Conservation (phyloP, 192 early-diverging fungal genomes). For the Coemansia sp. region DNA sequence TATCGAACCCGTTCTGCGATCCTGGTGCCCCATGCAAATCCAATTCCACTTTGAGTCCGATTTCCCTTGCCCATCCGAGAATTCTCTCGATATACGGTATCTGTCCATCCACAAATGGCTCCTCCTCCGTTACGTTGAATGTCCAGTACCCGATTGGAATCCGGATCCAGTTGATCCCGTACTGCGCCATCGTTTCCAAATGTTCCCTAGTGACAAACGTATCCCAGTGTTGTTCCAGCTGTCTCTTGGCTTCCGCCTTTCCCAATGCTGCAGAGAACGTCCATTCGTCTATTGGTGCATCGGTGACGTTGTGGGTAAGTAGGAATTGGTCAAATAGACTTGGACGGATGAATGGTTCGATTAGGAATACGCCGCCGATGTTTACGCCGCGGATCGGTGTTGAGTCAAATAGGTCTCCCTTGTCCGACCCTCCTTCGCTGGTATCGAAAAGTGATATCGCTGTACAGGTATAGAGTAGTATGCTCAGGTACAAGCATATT, state of each 20-base stretch:
- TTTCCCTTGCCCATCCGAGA: constrained; percentile 55
- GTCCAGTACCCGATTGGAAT: constrained; percentile 65
- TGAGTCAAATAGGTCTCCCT: not conserved
- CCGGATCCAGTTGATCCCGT: constrained; percentile 57
- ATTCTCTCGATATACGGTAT: constrained; percentile 56
- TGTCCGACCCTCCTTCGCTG: not conserved
- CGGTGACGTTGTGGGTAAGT: constrained; percentile 6
- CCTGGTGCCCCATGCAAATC: constrained; percentile 62
- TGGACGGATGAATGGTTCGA: constrained; percentile 60
- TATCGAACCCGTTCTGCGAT: constrained; percentile 63
- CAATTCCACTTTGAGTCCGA: constrained; percentile 56
- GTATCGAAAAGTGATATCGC: not conserved
- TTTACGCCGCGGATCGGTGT: constrained; percentile 57
- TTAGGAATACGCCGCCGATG: constrained; percentile 59
- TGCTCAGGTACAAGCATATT: not conserved
- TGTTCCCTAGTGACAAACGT: constrained; percentile 58
- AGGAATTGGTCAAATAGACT: constrained; percentile 54
- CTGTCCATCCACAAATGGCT: constrained; percentile 55
- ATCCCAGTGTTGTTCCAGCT: constrained; percentile 57
- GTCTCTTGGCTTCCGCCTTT: constrained; percentile 40
- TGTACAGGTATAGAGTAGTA: not conserved
- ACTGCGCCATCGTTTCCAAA: constrained; percentile 45
- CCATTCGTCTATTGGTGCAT: constrained; percentile 58
- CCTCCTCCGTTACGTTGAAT: constrained; percentile 54
- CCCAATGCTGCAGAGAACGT: constrained; percentile 48